Base-by-base conservation (phyloP, 768 basidiomycete species). In the Cubamyces sp. region DNA sequence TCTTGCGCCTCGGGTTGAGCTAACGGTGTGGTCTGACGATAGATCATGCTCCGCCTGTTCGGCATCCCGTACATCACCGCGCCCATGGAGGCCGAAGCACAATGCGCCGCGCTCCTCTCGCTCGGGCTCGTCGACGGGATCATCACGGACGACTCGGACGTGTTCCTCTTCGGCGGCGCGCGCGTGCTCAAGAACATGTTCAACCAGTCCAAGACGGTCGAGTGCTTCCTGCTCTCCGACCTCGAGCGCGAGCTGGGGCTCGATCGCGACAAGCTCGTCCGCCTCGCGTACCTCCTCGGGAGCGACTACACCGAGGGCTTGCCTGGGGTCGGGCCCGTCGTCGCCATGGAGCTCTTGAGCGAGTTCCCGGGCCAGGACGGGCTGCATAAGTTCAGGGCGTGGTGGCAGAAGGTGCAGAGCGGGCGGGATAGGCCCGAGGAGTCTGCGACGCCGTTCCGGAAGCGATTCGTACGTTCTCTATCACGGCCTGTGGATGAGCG, bases 181-280 rank as follows among this genome's bases (percentile, higher is more conserved):
- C 88, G 94, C n/a, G 93, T 98, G 19, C 97, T 91, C 83, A 97
- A 96, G 77, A 98, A 99, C 74, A 96, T 99, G 91, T 99, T 99
- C 79, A 98, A 98, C 73, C 96, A 98, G 75, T 91, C 92, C 50
- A 98, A 98, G 80, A 98, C 95, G 3, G 97, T 98, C 57, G 97
- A 99, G 75, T 95, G 94, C 71, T 99, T 97, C 80, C 78, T 97
- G 39, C 77, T 87, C 2, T 75, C 85, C 5, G 97, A 99, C 72
- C 82, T 98, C 51, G 83, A 82, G 41, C 84, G 95, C 45, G 97
- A 99, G 73, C 81, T 99, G 11, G 90, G 92, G 5, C 79, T 98
- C 23, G 88, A 92, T 51, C 83, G 94, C 25, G 93, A 92, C 67
- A 88, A 90, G 16, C 85, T 98, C 45, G 84, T 98, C 57, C 84